A percentile compares a stretch with the other conserved stretches of the same genome.
Conservation (phyloP, 805 yeast species). For the Saturnispora silvae region DNA sequence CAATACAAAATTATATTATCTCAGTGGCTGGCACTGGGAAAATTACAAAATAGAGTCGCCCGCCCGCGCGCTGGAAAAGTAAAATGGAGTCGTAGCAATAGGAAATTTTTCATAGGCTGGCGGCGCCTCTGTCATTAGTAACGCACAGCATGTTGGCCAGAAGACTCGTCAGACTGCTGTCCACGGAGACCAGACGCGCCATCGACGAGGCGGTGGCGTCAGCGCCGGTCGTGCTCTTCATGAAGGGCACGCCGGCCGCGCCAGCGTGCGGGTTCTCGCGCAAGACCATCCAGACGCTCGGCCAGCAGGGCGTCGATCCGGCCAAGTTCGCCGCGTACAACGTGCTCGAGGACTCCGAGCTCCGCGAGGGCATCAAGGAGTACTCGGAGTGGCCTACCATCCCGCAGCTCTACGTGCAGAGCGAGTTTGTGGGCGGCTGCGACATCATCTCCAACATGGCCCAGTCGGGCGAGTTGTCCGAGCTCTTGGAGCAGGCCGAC, state of each 20-base stretch:
- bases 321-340: conserved; percentile 93
- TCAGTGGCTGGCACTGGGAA: neutral
- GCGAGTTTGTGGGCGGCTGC: conserved; percentile 95
- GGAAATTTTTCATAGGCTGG: neutral
- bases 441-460: conserved; percentile 92
- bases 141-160: conserved; percentile 1
- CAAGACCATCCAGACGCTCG: conserved; percentile 85
- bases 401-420: conserved; percentile 85
- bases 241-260: conserved; percentile 97
- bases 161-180: conserved; percentile 32
- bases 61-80: neutral
- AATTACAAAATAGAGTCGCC: neutral
- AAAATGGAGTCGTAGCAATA: neutral
- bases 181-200: conserved; percentile 72
- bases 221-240: conserved; percentile 91
- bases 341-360: conserved; percentile 87
- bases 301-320: conserved; percentile 97
- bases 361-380: conserved; percentile 92
- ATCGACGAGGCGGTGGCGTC: conserved; percentile 77
- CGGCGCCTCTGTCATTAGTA: neutral
- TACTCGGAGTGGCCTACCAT: conserved; percentile 97
- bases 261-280: conserved; percentile 98
- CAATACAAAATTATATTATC: neutral
- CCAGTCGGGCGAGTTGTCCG: conserved; percentile 79
- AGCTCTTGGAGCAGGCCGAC: conserved; percentile 65